phyloP scores from a whole-genome alignment of 2,329 filamentous ascomycete species.

The Colletotrichum zoysiae region DNA sequence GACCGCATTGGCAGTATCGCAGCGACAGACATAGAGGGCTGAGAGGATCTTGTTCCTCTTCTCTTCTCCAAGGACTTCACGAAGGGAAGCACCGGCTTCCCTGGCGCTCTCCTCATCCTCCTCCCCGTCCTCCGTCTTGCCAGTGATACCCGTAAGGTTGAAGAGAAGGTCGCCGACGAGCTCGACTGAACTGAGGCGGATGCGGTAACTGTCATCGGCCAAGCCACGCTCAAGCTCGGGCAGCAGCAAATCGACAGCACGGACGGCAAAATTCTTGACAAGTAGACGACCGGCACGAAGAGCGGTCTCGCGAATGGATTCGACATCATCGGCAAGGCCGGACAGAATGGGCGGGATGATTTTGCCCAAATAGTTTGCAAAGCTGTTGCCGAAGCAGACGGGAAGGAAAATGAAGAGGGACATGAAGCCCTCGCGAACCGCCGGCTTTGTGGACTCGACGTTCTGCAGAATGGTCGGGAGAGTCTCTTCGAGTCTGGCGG shows the following conservation, averaged over 20 bases:
- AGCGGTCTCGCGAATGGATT: constrained; percentile 97
- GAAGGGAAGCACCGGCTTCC: constrained; percentile 91
- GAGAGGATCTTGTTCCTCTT: constrained; percentile 97
- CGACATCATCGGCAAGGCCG: constrained; percentile 94
- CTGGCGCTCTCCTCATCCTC: constrained; percentile 81
- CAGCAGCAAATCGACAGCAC: constrained; percentile 92
- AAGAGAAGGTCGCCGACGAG: constrained; percentile 96
- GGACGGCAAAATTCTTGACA: constrained; percentile 98
- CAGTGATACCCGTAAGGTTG: constrained; percentile 95
- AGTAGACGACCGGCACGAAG: constrained; percentile 91
- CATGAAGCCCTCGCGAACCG: constrained; percentile 98
- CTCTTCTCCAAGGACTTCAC: constrained; percentile 94
- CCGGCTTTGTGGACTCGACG: constrained; percentile 88
- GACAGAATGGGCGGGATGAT: constrained; percentile 96
- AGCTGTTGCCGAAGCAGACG: constrained; percentile 98
- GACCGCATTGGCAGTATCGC: constrained; percentile 93
- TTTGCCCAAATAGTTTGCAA: constrained; percentile 92
- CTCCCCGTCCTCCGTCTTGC: constrained; percentile 79
- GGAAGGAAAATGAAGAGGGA: constrained; percentile 99
- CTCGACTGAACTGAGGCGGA: constrained; percentile 97
- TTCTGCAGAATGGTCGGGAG: constrained; percentile 97
- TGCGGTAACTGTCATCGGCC: constrained; percentile 97
- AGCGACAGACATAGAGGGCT: constrained; percentile 96
- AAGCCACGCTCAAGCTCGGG: constrained; percentile 96
- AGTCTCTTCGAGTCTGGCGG: constrained; percentile 92